phyloP scores from a whole-genome alignment of 768 basidiomycete species.

The Mycena metata region DNA sequence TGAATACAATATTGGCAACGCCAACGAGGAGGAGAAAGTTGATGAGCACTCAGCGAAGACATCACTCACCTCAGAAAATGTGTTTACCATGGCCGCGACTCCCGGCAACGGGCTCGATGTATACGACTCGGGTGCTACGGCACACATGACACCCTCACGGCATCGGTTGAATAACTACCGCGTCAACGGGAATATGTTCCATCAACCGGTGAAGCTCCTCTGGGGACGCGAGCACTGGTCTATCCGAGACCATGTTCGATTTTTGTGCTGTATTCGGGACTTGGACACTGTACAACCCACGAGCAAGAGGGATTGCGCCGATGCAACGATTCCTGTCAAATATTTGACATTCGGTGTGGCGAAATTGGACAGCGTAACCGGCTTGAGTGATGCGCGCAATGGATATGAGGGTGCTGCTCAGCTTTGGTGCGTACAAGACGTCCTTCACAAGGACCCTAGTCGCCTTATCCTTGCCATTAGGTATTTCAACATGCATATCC shows the following conservation, averaged over 20 bases:
- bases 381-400: constrained; percentile 45
- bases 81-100: not conserved
- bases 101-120: constrained; percentile 40
- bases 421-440: constrained; percentile 47
- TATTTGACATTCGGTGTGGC: constrained; percentile 41
- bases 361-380: constrained; percentile 43
- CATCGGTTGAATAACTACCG: constrained; percentile 47
- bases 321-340: constrained; percentile 20
- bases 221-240: constrained; percentile 33
- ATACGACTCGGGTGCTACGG: constrained; percentile 54
- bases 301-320: constrained; percentile 15
- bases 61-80: not conserved
- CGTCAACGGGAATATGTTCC: constrained; percentile 45
- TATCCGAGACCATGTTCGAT: constrained; percentile 4
- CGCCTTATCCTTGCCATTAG: constrained; percentile 36
- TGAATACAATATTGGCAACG: not conserved
- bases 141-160: constrained; percentile 52
- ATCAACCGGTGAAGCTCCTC: constrained; percentile 44
- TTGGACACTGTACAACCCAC: constrained; percentile 29
- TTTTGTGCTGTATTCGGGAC: not conserved
- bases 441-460: constrained; percentile 43
- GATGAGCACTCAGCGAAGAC: not conserved
- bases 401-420: constrained; percentile 49
- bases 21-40: no score
- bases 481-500: constrained; percentile 45